Base-by-base conservation (phyloP, 2,329 filamentous ascomycete species). In the Fusarium staphyleae region DNA sequence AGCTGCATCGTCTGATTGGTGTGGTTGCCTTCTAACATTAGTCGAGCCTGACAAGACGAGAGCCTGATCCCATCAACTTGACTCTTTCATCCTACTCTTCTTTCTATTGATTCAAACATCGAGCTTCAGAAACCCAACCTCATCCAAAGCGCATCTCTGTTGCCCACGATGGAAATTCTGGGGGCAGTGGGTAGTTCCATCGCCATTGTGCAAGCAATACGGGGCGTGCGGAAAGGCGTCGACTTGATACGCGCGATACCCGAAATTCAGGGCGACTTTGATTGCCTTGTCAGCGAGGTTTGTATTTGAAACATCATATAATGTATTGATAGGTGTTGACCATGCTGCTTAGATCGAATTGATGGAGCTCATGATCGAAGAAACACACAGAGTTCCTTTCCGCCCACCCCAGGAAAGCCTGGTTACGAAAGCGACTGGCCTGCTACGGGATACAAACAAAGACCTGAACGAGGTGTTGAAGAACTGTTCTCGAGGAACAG, bases 181-280 rank as follows among this genome's bases (percentile, higher is more conserved):
- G 52, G 57, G 18, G 45, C 52, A 0, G 33, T 61, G 2, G 56
- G 44, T 12, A 61, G 57, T 35, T 49, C 44, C 12, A 61, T 60
- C 10, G 52, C 57, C 1, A 16, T 61, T 1, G 16, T 51, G 1
- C 57, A 60, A 34, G 44, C 37, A 10, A 15, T 57, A 16, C 35
- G 32, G 9, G 57, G 47, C 13, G 57, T 53, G 3, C 52, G 47
- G 2, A 36, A 57, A 22, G 42, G 42, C 10, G 18, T 57, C 2
- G 37, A 32, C 16, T 12, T 60, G 11, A 30, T 54, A 7, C 44
- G 47, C 2, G 39, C 53, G 10, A 19, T 60, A 2, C 57, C 57
- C 0, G 44, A 34, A 4, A 57, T 61, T 9, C 57, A 57, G 4
- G 19, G 26, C 3, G 52, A 60, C 16, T 60, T 57, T 18, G 28